Evolutionary conservation across 371 early-diverging fungal genomes (phyloP).

Genomic region (Apophysomyces sp.): DNA sequence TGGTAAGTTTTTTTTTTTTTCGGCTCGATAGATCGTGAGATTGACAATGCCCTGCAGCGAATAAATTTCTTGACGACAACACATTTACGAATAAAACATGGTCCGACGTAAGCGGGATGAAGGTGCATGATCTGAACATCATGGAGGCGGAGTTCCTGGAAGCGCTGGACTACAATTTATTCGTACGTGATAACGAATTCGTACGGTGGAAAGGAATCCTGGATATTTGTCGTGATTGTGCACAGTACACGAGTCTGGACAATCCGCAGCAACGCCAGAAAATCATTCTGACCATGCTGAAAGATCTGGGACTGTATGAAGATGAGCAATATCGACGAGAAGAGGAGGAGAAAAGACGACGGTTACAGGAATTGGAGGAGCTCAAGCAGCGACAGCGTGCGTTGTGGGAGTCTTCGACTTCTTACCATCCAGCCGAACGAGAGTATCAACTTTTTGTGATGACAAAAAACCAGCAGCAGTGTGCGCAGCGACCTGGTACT

Average conservation of each 20-base stretch:
- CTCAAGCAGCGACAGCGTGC: slow-evolving; percentile 12
- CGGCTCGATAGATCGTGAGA: no score
- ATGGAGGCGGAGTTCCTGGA: slow-evolving; percentile 74
- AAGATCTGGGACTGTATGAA: slow-evolving; percentile 23
- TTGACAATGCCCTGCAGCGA: slow-evolving; percentile 31
- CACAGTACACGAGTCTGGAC: slow-evolving; percentile 13
- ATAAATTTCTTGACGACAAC: slow-evolving; percentile 70
- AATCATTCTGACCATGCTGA: slow-evolving; percentile 15
- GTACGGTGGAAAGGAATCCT: slow-evolving; percentile 32
- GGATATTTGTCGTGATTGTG: slow-evolving; percentile 23
- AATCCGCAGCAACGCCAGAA: slow-evolving; percentile 21
- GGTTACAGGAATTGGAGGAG: slow-evolving; percentile 6
- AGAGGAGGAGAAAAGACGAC: slow-evolving; percentile 2
- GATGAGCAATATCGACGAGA: slow-evolving; percentile 10
- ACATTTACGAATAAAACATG: slow-evolving; percentile 74
- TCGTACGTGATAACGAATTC: slow-evolving; percentile 61
- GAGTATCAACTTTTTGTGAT: slow-evolving; percentile 2
- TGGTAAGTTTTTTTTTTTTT: slow-evolving; percentile 18
- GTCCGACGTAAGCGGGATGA: slow-evolving; percentile 70
- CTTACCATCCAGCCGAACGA: slow-evolving; percentile 4
- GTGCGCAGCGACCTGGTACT: background rate
- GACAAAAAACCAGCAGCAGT: slow-evolving; percentile 3
- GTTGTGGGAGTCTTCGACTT: background rate
- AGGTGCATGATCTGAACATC: slow-evolving; percentile 59
- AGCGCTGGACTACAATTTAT: slow-evolving; percentile 58